Conservation (phyloP, 164 flowering plant genomes). For the Platanus orientalis region DNA sequence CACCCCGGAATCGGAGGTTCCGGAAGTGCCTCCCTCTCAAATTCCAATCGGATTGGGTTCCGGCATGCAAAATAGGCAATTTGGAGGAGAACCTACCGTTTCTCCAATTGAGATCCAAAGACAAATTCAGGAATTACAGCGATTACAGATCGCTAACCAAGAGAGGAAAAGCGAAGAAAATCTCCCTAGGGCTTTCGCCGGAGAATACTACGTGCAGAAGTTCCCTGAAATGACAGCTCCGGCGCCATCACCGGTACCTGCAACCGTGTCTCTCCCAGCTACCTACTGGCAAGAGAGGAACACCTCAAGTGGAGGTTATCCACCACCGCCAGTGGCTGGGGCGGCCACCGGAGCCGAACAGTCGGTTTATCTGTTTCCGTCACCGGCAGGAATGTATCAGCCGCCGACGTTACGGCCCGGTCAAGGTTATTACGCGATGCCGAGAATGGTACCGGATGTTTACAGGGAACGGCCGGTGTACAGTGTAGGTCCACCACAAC, state of each 20-base stretch:
- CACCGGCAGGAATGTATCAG: conserved; percentile 37
- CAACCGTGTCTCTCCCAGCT: conserved; percentile 21
- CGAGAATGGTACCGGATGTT: conserved; percentile 35
- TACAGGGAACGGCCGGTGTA: conserved; percentile 46
- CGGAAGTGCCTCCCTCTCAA: conserved; percentile 18
- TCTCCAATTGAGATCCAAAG: conserved; percentile 41
- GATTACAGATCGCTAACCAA: conserved; percentile 37
- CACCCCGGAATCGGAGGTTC: conserved; percentile 11
- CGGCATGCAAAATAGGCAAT: conserved; percentile 26
- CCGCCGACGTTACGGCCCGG: conserved; percentile 28
- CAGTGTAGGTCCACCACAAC: conserved; percentile 21
- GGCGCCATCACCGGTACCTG: conserved; percentile 3
- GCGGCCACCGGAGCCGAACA: conserved; percentile 24
- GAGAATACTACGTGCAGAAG: conserved; percentile 39
- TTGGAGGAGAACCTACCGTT: conserved; percentile 23
- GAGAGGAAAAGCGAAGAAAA: conserved; percentile 35
- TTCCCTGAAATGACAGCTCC: conserved; percentile 28
- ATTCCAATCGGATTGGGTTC: conserved; percentile 13
- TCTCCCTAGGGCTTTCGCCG: conserved; percentile 25
- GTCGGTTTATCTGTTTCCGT: conserved; percentile 35
- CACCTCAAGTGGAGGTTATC: conserved; percentile 27
- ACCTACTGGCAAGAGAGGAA: conserved; percentile 39
- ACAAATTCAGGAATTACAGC: conserved; percentile 52
- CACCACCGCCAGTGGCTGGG: conserved; percentile 2
- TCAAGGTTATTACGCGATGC: conserved; percentile 55